phyloP scores from a whole-genome alignment of 768 basidiomycete genomes.

The Leccinum imitatum region DNA sequence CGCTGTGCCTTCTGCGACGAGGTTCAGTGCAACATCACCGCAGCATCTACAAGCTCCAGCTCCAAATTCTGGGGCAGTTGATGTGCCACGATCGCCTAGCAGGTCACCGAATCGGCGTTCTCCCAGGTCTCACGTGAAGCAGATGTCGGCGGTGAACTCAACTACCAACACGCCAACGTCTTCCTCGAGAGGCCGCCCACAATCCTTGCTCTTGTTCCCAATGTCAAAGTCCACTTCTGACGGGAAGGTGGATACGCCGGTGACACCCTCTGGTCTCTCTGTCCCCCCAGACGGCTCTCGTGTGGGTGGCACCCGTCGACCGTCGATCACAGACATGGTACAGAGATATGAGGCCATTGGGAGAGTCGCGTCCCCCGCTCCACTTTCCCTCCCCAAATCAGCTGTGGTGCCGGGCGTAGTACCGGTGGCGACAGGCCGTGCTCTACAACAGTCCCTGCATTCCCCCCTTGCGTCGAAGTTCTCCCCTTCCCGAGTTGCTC shows the following conservation, averaged over 20 bases:
- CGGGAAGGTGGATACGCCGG: slow-evolving; percentile 36
- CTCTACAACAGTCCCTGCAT: slow-evolving; percentile 17
- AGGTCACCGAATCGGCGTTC: slow-evolving; percentile 31
- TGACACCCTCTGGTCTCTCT: slow-evolving; percentile 38
- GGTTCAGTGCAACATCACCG: slow-evolving; percentile 24
- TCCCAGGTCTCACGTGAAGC: slow-evolving; percentile 31
- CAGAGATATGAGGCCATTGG: slow-evolving; percentile 73
- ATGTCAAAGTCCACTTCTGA: slow-evolving; percentile 39
- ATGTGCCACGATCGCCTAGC: slow-evolving; percentile 28
- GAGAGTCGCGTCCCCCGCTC: slow-evolving; percentile 31
- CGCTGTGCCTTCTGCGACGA: slow-evolving; percentile 18
- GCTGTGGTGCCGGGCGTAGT: slow-evolving; percentile 12
- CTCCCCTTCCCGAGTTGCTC: slow-evolving; percentile 22
- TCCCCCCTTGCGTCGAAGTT: slow-evolving; percentile 28
- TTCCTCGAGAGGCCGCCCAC: slow-evolving; percentile 60
- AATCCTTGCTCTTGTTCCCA: slow-evolving; percentile 79
- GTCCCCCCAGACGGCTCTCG: slow-evolving; percentile 50
- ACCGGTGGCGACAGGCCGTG: slow-evolving; percentile 21
- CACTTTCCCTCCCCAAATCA: slow-evolving; percentile 36
- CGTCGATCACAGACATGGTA: slow-evolving; percentile 86
- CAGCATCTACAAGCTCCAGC: slow-evolving; percentile 25
- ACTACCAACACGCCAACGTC: slow-evolving; percentile 29
- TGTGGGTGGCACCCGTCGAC: slow-evolving; percentile 47
- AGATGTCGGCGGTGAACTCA: slow-evolving; percentile 27
- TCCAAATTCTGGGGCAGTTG: slow-evolving; percentile 13